Evolutionary conservation across 225 moss, liverwort and hornwort genomes (phyloP).

Genomic region (Rhytidiadelphus loreus): DNA sequence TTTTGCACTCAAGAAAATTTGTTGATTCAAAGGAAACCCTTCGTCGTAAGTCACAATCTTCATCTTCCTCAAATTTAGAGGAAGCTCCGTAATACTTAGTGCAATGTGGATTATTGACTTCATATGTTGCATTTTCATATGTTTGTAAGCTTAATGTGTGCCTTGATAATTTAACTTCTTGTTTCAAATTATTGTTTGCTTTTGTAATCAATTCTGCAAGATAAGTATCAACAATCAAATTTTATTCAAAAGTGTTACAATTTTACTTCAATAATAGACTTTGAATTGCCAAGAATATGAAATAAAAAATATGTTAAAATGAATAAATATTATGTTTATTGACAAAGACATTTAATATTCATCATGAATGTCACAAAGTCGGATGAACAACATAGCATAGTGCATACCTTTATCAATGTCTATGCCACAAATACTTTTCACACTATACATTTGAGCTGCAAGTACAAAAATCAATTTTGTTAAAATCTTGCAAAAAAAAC

Average conservation of each 20-base stretch:
- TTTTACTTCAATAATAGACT: not conserved
- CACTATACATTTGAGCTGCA: not conserved
- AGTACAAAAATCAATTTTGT: not conserved
- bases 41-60: not conserved
- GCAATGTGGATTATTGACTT: not conserved
- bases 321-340: not conserved
- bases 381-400: not conserved
- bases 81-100: not conserved
- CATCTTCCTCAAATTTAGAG: not conserved
- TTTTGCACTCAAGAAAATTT: not conserved
- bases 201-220: not conserved
- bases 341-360: not conserved
- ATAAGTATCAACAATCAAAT: not conserved
- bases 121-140: not conserved
- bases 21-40: not conserved
- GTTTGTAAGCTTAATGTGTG: not conserved
- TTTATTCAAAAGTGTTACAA: not conserved
- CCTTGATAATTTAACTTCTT: not conserved
- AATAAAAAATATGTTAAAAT: not conserved
- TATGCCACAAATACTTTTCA: not conserved
- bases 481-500: not conserved
- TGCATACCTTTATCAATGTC: not conserved
- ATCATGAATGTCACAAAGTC: not conserved
- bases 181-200: not conserved
- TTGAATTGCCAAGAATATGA: rapidly evolving